phyloP scores from a whole-genome alignment of 495 filamentous ascomycete species.

The Letharia lupina region DNA sequence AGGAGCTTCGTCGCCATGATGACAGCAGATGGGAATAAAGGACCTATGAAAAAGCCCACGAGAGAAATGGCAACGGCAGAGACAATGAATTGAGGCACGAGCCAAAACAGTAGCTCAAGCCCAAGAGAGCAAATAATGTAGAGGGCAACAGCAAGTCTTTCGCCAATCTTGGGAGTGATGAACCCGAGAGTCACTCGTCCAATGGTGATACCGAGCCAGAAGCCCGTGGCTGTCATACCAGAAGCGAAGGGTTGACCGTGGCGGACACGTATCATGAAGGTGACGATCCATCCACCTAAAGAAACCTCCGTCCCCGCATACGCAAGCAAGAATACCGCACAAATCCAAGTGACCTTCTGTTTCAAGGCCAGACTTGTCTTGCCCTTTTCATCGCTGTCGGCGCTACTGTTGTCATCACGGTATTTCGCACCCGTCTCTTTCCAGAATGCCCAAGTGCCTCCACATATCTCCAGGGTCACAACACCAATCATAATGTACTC shows the following conservation, averaged over 20 bases:
- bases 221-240: slow-evolving; percentile 57
- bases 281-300: slow-evolving; percentile 64
- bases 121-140: slow-evolving; percentile 47
- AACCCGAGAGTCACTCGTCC: slow-evolving; percentile 55
- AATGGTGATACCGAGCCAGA: slow-evolving; percentile 58
- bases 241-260: slow-evolving; percentile 46
- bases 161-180: slow-evolving; percentile 52
- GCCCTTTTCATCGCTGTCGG: slow-evolving; percentile 35
- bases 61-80: slow-evolving; percentile 60
- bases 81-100: slow-evolving; percentile 64
- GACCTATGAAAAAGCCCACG: slow-evolving; percentile 63
- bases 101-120: slow-evolving; percentile 55
- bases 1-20: slow-evolving; percentile 76
- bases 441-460: slow-evolving; percentile 57
- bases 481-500: slow-evolving; percentile 60
- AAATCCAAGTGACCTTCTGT: slow-evolving; percentile 61
- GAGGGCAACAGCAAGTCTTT: slow-evolving; percentile 45
- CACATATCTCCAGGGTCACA: slow-evolving; percentile 51
- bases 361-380: slow-evolving; percentile 50
- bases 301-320: slow-evolving; percentile 85
- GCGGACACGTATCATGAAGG: slow-evolving; percentile 54
- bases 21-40: slow-evolving; percentile 64
- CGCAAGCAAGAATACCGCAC: slow-evolving; percentile 63
- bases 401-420: slow-evolving; percentile 38
- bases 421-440: slow-evolving; percentile 52